Evolutionary conservation across 2,329 filamentous ascomycete species (phyloP), one percentile per base, ranked within the genome.

Genomic region (Tolypocladium sp.): DNA sequence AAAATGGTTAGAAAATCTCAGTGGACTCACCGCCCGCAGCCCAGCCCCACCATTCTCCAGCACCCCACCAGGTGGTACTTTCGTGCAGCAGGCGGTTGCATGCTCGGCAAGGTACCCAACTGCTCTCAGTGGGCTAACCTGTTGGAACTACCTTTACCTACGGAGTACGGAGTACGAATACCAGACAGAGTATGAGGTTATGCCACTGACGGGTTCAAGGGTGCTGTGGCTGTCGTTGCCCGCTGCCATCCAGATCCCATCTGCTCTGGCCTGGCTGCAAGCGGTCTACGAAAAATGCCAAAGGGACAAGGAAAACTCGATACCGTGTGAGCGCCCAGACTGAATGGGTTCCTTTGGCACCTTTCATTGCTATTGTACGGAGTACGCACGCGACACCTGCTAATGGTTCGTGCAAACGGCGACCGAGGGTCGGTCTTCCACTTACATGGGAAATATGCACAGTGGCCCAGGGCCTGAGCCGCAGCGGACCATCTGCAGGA

Each of bases 1-100:
- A 53, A 35, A 35, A 37, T 37, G 33, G 49, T 20, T 37, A 15
- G 49, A 53, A 53, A 53, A 53, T 22, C 49, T 53, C 30, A n/a
- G 7, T 22, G 49, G 49, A 37, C 49, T 35, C 30, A 53, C 49
- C 49, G 49, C 49, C 49, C 30, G 49, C 30, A 22, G 30, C 6
- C 10, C 20, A 3, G 49, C 25, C 49, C 30, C 49, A 22, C 49
- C 30, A 13, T n/a, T 33, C 27, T 10, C 46, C 25, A 33, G n/a
- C n/a, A 27, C 10, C 17, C 27, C 49, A 37, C 49, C 27, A 9
- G 46, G 15, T 3, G 46, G 27, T 52, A 35, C 49, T 20, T n/a
- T n/a, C 4, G 49, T 13, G 49, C 20, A 6, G 27, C 49, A 13
- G 25, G 8, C 27, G 46, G 20, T 4, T 8, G 27, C 49, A 33